A percentile compares a stretch with the other conserved stretches of the same genome.
Conservation (phyloP, 352 stramenopile species). For the Phytophthora kernoviae region DNA sequence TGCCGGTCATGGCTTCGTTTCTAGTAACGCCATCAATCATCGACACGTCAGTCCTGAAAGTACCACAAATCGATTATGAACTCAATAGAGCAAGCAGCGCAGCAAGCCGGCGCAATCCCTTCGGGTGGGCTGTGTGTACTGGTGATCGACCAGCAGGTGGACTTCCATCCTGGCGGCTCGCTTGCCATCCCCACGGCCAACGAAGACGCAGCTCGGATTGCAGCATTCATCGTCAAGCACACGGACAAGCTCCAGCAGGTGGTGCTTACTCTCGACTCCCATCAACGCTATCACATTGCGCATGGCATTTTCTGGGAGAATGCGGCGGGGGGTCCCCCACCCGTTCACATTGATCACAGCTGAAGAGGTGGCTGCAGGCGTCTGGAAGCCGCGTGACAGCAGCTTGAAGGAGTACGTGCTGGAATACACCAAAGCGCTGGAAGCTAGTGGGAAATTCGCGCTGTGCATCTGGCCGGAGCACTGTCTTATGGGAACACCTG, state of each 20-base stretch:
- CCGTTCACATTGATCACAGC: slow-evolving; percentile 94
- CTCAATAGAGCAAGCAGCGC: slow-evolving; percentile 35
- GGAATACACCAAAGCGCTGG: slow-evolving; percentile 91
- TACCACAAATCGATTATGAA: slow-evolving; percentile 28
- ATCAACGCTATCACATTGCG: slow-evolving; percentile 96
- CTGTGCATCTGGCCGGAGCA: slow-evolving; percentile 98
- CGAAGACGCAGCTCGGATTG: slow-evolving; percentile 90
- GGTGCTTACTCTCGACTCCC: slow-evolving; percentile 96
- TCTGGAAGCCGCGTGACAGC: slow-evolving; percentile 67
- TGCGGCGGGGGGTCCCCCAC: slow-evolving; percentile 61
- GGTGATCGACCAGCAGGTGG: slow-evolving; percentile 95
- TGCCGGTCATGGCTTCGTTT: slow-evolving; percentile 15
- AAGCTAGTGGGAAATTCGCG: slow-evolving; percentile 89
- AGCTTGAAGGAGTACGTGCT: slow-evolving; percentile 84
- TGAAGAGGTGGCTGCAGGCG: slow-evolving; percentile 68
- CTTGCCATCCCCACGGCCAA: slow-evolving; percentile 95
- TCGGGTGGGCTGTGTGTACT: slow-evolving; percentile 80
- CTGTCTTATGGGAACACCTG: slow-evolving; percentile 93
- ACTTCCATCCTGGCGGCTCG: slow-evolving; percentile 96
- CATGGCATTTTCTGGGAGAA: slow-evolving; percentile 94
- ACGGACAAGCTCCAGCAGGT: slow-evolving; percentile 73
- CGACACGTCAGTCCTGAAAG: slow-evolving; percentile 4
- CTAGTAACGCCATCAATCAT: not conserved
- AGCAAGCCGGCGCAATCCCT: slow-evolving; percentile 39
- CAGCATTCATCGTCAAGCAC: slow-evolving; percentile 85